A percentile compares a stretch with the other conserved stretches of the same genome.
Evolutionary conservation across 2,329 filamentous ascomycete species (phyloP).

Genomic region (Colletotrichum abscissum): DNA sequence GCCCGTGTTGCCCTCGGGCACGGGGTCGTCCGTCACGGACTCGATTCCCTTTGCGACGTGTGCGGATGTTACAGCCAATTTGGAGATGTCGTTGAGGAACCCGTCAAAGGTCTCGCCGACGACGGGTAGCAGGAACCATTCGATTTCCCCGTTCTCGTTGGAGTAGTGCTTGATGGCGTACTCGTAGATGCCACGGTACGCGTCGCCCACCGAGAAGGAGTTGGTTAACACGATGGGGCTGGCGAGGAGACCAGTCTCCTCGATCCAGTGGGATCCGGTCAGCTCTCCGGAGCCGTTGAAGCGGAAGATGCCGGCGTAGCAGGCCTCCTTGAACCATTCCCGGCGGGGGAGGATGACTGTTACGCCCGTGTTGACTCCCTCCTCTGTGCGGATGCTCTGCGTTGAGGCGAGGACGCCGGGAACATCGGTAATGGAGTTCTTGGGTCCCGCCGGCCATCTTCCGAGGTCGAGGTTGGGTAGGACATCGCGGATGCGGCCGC

Average conservation of each 20-base stretch:
- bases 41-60: slow-evolving; percentile 67
- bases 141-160: slow-evolving; percentile 54
- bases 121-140: slow-evolving; percentile 67
- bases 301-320: slow-evolving; percentile 64
- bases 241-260: slow-evolving; percentile 69
- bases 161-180: slow-evolving; percentile 60
- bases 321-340: slow-evolving; percentile 57
- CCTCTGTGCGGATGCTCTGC: slow-evolving; percentile 52
- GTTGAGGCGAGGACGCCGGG: slow-evolving; percentile 59
- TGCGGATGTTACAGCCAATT: slow-evolving; percentile 64
- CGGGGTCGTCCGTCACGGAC: slow-evolving; percentile 58
- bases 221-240: slow-evolving; percentile 72
- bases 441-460: slow-evolving; percentile 53
- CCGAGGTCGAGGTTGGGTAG: slow-evolving; percentile 58
- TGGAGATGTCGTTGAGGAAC: slow-evolving; percentile 66
- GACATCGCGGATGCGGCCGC: slow-evolving; percentile 54
- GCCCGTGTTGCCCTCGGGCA: slow-evolving; percentile 71
- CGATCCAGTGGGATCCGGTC: slow-evolving; percentile 70
- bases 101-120: slow-evolving; percentile 74
- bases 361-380: slow-evolving; percentile 59
- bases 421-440: slow-evolving; percentile 64
- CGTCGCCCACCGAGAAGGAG: slow-evolving; percentile 66
- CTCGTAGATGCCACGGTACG: slow-evolving; percentile 69
- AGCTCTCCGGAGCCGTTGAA: slow-evolving; percentile 75
- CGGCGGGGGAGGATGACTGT: slow-evolving; percentile 60